Evolutionary conservation across 179 eudicot genomes (phyloP).

Genomic region (Monotropa hypopitys): DNA sequence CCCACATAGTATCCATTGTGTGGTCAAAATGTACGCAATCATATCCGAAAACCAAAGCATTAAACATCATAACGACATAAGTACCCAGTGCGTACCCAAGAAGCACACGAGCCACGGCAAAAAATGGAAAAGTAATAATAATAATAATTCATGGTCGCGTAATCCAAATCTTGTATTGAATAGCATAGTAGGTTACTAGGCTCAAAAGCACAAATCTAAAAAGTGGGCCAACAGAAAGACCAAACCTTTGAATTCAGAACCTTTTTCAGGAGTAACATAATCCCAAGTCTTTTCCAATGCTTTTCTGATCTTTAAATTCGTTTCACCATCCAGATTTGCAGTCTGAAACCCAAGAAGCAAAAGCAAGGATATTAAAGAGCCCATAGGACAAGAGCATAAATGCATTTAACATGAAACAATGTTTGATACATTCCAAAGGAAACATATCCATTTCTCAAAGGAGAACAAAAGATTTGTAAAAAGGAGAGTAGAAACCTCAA

Average conservation of each 20-base stretch:
- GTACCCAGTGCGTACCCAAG: not conserved
- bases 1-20: not conserved
- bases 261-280: slow-evolving; percentile 62
- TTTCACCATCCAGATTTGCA: slow-evolving; percentile 96
- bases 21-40: not conserved
- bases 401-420: not conserved
- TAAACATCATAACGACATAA: not conserved
- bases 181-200: not conserved
- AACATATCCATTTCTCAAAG: not conserved
- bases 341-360: slow-evolving; percentile 39
- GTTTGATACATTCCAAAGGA: not conserved
- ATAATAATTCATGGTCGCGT: not conserved
- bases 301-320: slow-evolving; percentile 94
- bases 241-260: slow-evolving; percentile 74
- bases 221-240: not conserved
- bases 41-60: not conserved
- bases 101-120: not conserved
- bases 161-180: too few relatives aligned
- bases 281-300: slow-evolving; percentile 99
- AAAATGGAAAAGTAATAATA: not conserved
- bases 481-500: slow-evolving; percentile 48
- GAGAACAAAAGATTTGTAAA: not conserved
- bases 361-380: not conserved
- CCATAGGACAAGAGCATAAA: not conserved
- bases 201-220: not conserved